phyloP scores from a whole-genome alignment of 2,329 filamentous ascomycete species.

The Teratosphaeria pseudoeucalypti region DNA sequence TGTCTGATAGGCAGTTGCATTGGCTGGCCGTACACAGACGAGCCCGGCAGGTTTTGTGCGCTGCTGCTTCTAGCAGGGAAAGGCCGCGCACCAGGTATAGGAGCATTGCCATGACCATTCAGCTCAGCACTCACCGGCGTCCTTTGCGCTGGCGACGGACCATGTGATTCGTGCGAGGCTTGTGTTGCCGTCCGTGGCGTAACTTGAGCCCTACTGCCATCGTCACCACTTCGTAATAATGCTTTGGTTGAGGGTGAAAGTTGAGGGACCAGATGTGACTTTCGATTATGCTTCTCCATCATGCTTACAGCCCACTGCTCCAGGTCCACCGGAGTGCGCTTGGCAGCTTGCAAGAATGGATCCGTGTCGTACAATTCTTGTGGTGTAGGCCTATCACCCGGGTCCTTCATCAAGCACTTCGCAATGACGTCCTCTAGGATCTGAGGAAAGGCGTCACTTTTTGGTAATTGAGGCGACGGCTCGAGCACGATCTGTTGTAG shows the following conservation, averaged over 20 bases:
- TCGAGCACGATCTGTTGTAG: conserved; percentile 97
- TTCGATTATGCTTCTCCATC: conserved; percentile 91
- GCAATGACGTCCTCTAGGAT: conserved; percentile 96
- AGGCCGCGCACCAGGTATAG: conserved; percentile 23
- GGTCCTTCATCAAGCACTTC: conserved; percentile 84
- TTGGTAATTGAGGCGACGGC: conserved; percentile 81
- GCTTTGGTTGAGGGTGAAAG: conserved; percentile 69
- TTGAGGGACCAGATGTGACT: conserved; percentile 79
- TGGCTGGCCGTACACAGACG: conserved; percentile 15
- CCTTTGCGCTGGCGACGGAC: background rate
- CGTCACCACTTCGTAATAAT: conserved; percentile 47
- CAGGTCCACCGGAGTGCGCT: conserved; percentile 88
- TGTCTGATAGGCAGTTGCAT: conserved; percentile 39
- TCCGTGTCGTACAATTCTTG: conserved; percentile 89
- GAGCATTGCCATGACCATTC: conserved; percentile 7
- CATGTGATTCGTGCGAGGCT: background rate
- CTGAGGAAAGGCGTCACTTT: conserved; percentile 91
- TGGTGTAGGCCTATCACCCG: conserved; percentile 80
- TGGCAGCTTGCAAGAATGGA: conserved; percentile 89
- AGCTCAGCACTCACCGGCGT: background rate
- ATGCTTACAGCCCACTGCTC: conserved; percentile 87
- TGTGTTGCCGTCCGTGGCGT: conserved; percentile 10
- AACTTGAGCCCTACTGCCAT: conserved; percentile 2
- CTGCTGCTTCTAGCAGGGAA: conserved; percentile 36
- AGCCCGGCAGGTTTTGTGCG: conserved; percentile 20